These are phyloP conservation scores for Tillandsia leiboldiana DNA, from an alignment of 176 grass and related monocot genomes.

Conservation along the genomic window DNA sequence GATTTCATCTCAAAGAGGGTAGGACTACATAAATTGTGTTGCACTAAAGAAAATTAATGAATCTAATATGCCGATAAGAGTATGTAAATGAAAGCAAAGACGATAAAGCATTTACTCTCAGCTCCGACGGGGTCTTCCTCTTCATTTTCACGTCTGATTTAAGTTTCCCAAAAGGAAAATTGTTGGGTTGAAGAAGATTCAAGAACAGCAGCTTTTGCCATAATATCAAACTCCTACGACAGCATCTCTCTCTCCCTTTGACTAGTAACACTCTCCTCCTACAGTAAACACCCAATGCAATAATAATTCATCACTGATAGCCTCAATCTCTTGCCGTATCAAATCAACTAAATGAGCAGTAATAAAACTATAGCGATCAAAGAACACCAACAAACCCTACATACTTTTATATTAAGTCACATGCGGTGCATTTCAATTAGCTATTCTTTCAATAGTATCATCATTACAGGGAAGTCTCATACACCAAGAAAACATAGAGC, in stretches of 20 bases:
- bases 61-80: neutral
- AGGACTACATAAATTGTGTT: neutral
- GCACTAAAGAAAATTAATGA: neutral
- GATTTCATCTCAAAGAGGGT: neutral
- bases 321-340: neutral
- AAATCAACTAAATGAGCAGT: neutral
- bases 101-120: slow-evolving; percentile 35
- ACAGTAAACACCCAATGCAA: neutral
- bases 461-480: slow-evolving; percentile 6
- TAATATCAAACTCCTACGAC: slow-evolving; percentile 12
- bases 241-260: slow-evolving; percentile 12
- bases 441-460: neutral
- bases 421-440: no score
- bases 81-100: neutral
- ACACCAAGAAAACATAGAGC: slow-evolving; percentile 8
- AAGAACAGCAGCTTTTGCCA: slow-evolving; percentile 54
- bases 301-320: neutral
- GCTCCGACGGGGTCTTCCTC: slow-evolving; percentile 77
- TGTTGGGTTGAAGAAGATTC: slow-evolving; percentile 27
- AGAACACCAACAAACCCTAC: neutral
- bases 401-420: no score
- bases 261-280: neutral
- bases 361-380: neutral
- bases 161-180: slow-evolving; percentile 27
- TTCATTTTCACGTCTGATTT: slow-evolving; percentile 38